These are phyloP conservation scores for Fusarium domesticum DNA, from an alignment of 2,329 filamentous ascomycete genomes.

Conservation along the genomic window DNA sequence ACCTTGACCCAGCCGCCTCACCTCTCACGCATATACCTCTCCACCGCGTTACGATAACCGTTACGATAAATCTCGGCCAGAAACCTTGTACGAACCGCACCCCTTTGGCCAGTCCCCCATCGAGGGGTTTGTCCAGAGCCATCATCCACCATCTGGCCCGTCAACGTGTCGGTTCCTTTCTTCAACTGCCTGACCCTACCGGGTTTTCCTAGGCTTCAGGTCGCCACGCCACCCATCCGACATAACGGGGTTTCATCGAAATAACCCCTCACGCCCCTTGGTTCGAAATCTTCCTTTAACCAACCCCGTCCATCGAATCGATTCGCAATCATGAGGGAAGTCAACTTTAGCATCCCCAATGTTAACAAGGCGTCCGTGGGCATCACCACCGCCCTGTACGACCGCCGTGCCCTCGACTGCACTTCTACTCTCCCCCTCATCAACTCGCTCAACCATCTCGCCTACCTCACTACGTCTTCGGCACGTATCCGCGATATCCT, in stretches of 20 bases:
- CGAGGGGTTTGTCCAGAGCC: conserved; percentile 23
- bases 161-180: conserved; percentile 5
- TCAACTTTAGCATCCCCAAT: conserved; percentile 99
- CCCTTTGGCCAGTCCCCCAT: conserved; percentile 22
- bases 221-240: conserved; percentile 23
- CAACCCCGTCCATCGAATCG: conserved; percentile 17
- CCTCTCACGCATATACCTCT: conserved; percentile 4
- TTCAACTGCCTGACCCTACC: conserved; percentile 16
- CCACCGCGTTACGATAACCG: conserved; percentile 24
- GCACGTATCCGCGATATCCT: conserved; percentile 96
- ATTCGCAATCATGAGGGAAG: conserved; percentile 82
- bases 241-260: conserved; percentile 14
- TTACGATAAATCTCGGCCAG: conserved; percentile 23
- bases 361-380: conserved; percentile 99
- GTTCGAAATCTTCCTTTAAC: conserved; percentile 12
- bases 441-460: conserved; percentile 98
- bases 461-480: conserved; percentile 96
- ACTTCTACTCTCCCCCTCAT: conserved; percentile 96
- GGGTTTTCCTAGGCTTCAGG: conserved; percentile 15
- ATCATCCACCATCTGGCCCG: conserved; percentile 7
- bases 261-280: conserved; percentile 21
- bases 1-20: not conserved
- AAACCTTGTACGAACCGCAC: conserved; percentile 17
- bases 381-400: conserved; percentile 97
- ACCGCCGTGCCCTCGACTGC: conserved; percentile 94